phyloP scores from a whole-genome alignment of 768 basidiomycete species.

The Lactarius tabidus region DNA sequence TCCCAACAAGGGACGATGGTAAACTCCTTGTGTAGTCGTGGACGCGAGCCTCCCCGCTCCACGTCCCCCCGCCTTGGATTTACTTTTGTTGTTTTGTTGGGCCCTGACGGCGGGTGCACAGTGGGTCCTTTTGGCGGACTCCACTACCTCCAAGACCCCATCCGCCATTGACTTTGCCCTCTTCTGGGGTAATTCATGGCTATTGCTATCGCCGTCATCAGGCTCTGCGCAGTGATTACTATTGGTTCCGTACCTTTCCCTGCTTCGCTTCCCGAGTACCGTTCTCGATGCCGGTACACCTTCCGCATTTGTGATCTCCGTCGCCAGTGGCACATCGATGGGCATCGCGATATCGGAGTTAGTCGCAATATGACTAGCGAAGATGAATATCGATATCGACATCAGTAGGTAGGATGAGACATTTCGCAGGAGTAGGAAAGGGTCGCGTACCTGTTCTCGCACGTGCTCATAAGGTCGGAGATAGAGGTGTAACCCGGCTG shows the following conservation, averaged over 20 bases:
- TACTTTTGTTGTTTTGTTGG: neutral
- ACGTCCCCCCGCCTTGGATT: conserved; percentile 1
- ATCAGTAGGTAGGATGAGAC: neutral
- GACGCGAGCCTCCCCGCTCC: conserved; percentile 14
- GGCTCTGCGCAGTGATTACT: neutral
- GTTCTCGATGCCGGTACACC: no score
- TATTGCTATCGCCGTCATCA: neutral
- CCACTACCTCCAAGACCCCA: neutral
- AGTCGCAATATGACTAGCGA: neutral
- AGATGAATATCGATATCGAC: neutral
- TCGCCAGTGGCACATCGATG: neutral
- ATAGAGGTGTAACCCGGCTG: neutral
- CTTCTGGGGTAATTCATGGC: neutral
- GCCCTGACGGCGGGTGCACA: neutral
- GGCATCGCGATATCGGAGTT: neutral
- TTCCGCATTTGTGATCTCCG: neutral
- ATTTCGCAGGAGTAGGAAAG: neutral
- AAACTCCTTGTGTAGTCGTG: neutral
- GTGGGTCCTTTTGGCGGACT: neutral
- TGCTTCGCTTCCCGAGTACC: neutral
- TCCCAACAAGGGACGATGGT: neutral
- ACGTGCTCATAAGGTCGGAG: neutral
- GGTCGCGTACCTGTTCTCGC: neutral
- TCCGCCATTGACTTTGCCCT: neutral
- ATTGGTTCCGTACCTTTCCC: neutral